These are phyloP conservation scores for Aspergillus tubingensis DNA, from an alignment of 2,329 filamentous ascomycete species.

Conservation along the genomic window DNA sequence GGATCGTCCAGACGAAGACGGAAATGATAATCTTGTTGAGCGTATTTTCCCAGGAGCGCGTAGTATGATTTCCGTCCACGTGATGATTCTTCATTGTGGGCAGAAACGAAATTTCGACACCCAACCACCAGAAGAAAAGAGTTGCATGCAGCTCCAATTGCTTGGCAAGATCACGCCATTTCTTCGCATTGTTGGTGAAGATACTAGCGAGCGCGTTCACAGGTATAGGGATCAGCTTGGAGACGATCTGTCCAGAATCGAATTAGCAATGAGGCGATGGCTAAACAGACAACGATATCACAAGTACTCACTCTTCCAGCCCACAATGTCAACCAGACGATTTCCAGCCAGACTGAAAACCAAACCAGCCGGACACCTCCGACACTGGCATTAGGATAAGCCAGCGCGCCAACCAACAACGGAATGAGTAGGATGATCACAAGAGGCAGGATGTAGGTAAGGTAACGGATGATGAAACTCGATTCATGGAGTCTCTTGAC, in stretches of 20 bases:
- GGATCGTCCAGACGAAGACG: conserved; percentile 73
- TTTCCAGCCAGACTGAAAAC: conserved; percentile 95
- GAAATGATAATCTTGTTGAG: conserved; percentile 85
- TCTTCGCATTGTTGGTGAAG: conserved; percentile 84
- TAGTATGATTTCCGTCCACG: conserved; percentile 53
- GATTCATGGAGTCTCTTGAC: conserved; percentile 67
- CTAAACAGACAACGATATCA: background rate
- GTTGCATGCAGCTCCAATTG: conserved; percentile 83
- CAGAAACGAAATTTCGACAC: conserved; percentile 80
- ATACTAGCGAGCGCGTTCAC: conserved; percentile 68
- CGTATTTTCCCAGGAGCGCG: conserved; percentile 69
- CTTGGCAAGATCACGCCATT: conserved; percentile 87
- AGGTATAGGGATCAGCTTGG: conserved; percentile 64
- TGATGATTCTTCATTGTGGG: conserved; percentile 75
- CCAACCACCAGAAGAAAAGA: conserved; percentile 89
- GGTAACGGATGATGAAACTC: conserved; percentile 67
- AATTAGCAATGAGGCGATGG: background rate
- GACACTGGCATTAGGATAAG: conserved; percentile 61
- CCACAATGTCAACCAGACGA: conserved; percentile 91
- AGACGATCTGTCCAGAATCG: conserved; percentile 51
- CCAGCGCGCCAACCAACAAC: conserved; percentile 63
- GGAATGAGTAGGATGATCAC: conserved; percentile 67
- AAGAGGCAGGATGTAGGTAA: conserved; percentile 70
- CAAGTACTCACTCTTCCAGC: conserved; percentile 57
- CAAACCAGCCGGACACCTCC: conserved; percentile 79